Percentiles rank a stretch among this genome's conserved stretches.
Conservation (phyloP, 2,329 filamentous ascomycete genomes). For the Calonectria honghensis region DNA sequence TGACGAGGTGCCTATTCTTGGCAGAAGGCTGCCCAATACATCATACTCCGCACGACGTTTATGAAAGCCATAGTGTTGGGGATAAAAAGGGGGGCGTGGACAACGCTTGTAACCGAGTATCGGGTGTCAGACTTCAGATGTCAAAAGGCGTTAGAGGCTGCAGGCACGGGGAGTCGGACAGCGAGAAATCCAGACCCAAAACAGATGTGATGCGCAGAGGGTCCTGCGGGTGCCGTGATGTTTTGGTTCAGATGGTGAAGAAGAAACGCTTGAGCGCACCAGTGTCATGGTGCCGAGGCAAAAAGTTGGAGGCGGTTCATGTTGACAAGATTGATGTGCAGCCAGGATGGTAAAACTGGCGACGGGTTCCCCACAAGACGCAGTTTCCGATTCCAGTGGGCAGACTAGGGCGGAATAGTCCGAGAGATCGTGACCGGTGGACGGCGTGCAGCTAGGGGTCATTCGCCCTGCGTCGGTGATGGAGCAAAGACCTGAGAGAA, state of each 20-base stretch:
- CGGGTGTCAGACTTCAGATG: slow-evolving; percentile 11
- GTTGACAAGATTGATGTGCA: slow-evolving; percentile 38
- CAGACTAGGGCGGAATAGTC: slow-evolving; percentile 8
- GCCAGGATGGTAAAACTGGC: slow-evolving; percentile 26
- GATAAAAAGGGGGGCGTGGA: neutral
- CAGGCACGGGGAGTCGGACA: slow-evolving; percentile 32
- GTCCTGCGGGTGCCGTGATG: slow-evolving; percentile 26
- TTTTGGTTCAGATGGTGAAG: slow-evolving; percentile 7
- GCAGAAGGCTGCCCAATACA: neutral
- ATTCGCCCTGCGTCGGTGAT: slow-evolving; percentile 19
- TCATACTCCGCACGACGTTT: neutral
- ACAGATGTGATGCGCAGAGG: slow-evolving; percentile 23
- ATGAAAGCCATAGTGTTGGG: neutral
- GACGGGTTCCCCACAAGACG: slow-evolving; percentile 33
- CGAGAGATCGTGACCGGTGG: slow-evolving; percentile 29
- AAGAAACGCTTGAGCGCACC: slow-evolving; percentile 14
- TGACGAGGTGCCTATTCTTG: neutral
- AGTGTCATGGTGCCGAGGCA: slow-evolving; percentile 19
- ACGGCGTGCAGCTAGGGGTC: slow-evolving; percentile 30
- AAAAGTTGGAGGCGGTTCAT: slow-evolving; percentile 27
- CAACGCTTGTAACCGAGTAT: slow-evolving; percentile 1
- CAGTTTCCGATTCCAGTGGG: slow-evolving; percentile 28
- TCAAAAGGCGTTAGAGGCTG: slow-evolving; percentile 23
- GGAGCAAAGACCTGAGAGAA: slow-evolving; percentile 30
- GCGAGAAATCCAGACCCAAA: slow-evolving; percentile 5